Base-by-base conservation (phyloP, 106 monocot species). In the Phalaenopsis equestris region DNA sequence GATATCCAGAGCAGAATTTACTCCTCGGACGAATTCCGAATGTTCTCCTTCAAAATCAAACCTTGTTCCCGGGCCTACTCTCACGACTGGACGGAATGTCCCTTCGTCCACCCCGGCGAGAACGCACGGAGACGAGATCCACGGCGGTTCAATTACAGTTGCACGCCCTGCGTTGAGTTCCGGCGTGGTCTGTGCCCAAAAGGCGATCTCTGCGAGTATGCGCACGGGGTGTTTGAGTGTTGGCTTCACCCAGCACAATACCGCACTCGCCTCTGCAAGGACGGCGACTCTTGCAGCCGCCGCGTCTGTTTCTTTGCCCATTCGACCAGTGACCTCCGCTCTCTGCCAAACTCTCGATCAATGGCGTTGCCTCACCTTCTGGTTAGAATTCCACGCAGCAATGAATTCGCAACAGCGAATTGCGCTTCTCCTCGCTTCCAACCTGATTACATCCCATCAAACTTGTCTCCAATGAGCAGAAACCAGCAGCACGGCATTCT, bases 71-170 rank as follows among this genome's bases (percentile, higher is more conserved):
- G 92, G 5, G 92, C 92, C 1, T 92, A 92, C 79, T 92, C 92
- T 1, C 92, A 92, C 49, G 92, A 92, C 78, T 92, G 92, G 92
- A 92, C 92, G 0, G 92, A 92, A 87, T 92, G 92, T 79, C 92
- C 92, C 2, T 92, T 92, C 78, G 92, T 89, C 8, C 92, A 92
- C 56, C 92, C 92, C 0, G 92, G 92, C 0, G 92, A 92, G 81
- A 92, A 92, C 52, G 92, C 92, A 2, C 79, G 92, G 14, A 72
- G 92, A n/a, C 73, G 92, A 14, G 89, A 92, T 15, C 92, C 92
- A 16, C 82, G 92, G 56, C 87, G 87, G 84, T 92, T 78, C 77
- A 89, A 89, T 58, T 92, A 92, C 81, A 87, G 87, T 82, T 89
- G 89, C 8, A 89, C 89, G 5, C 92, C 92, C 4, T 92, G 92